Base-by-base conservation (phyloP, 2,329 filamentous ascomycete genomes). In the Bimuria novae-zelandiae region DNA sequence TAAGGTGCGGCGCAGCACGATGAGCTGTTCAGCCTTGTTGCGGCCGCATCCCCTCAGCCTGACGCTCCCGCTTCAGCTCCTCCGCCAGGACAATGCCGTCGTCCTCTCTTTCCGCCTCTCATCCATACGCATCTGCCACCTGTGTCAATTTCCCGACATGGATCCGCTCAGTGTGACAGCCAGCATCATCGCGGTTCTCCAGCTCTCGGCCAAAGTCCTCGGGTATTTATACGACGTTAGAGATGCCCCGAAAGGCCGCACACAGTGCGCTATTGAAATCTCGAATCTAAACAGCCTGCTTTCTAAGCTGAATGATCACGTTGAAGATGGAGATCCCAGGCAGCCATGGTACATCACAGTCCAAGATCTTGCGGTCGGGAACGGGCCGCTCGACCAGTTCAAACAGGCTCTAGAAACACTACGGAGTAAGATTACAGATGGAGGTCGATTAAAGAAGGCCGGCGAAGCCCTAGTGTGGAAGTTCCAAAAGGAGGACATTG, bases 211-310 rank as follows among this genome's bases (percentile, higher is more conserved):
- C 27, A 65, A 56, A 32, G 52, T 63, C 7, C 42, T 62, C 27
- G 46, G 27, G 19, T 68, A 67, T 47, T 35, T 68, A 21, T 63
- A 55, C 40, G 49, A 63, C 44, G 57, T 69, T 12, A 69, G 64
- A 47, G 52, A 62, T 55, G 62, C 67, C 7, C 41, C 61, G 14
- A 62, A 60, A 57, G 67, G 68, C 7, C 58, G 59, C 17, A 53
- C 27, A 35, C 36, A 51, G 25, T 54, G 60, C 27, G 57, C 58
- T 16, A 43, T 59, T 29, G 62, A 70, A 50, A 50, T 52, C 3
- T 58, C 47, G 14, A 66, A 66, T 40, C 29, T 68, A 10, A 50
- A 55, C 43, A 54, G 23, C 33, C 59, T 70, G 7, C 62, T 70
- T 36, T 52, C 49, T 7, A 63, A 40, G 22, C 54, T 70, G 27